A percentile compares a stretch with the other conserved stretches of the same genome.
phyloP scores from a whole-genome alignment of 805 yeast species.

The Priceomyces melissophilus region DNA sequence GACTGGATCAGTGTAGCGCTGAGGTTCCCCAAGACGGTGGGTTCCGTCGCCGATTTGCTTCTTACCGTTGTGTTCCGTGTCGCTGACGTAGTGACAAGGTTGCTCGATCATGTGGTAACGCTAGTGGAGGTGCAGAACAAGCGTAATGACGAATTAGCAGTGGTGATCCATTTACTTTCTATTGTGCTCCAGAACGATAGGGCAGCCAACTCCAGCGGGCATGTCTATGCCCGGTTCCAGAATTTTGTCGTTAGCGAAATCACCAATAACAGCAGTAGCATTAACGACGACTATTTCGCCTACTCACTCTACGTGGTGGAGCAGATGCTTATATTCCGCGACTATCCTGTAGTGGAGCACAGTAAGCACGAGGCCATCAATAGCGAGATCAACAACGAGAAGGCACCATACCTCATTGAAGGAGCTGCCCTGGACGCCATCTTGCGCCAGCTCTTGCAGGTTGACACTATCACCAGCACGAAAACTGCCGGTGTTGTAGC shows the following conservation, averaged over 20 bases:
- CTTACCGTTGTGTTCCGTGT: slow-evolving; percentile 4
- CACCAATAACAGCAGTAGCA: slow-evolving; percentile 1
- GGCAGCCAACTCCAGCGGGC: slow-evolving; percentile 5
- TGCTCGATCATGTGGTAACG: slow-evolving; percentile 12
- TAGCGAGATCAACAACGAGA: slow-evolving; percentile 1
- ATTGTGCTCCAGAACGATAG: slow-evolving; percentile 11
- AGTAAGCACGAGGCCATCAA: slow-evolving; percentile 15
- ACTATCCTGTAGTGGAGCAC: slow-evolving; percentile 45
- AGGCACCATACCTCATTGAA: slow-evolving; percentile 16
- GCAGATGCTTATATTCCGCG: slow-evolving; percentile 48
- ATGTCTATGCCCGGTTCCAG: slow-evolving; percentile 30
- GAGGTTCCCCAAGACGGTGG: slow-evolving; percentile 16
- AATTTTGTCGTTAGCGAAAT: slow-evolving; percentile 29
- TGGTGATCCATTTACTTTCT: slow-evolving; percentile 11
- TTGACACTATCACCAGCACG: slow-evolving; percentile 39
- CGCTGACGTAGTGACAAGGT: slow-evolving; percentile 6
- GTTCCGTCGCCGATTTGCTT: slow-evolving; percentile 20
- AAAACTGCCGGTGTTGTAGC: slow-evolving; percentile 52
- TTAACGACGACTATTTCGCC: slow-evolving; percentile 55
- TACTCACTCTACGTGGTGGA: slow-evolving; percentile 55
- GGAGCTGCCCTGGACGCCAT: slow-evolving; percentile 24
- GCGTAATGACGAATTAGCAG: slow-evolving; percentile 8
- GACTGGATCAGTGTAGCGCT: slow-evolving; percentile 18
- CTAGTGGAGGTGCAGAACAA: slow-evolving; percentile 9
- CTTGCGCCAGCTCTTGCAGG: slow-evolving; percentile 41